These are phyloP conservation scores for Pezicula neosporulosa DNA, from an alignment of 2,329 filamentous ascomycete species.

Conservation along the genomic window DNA sequence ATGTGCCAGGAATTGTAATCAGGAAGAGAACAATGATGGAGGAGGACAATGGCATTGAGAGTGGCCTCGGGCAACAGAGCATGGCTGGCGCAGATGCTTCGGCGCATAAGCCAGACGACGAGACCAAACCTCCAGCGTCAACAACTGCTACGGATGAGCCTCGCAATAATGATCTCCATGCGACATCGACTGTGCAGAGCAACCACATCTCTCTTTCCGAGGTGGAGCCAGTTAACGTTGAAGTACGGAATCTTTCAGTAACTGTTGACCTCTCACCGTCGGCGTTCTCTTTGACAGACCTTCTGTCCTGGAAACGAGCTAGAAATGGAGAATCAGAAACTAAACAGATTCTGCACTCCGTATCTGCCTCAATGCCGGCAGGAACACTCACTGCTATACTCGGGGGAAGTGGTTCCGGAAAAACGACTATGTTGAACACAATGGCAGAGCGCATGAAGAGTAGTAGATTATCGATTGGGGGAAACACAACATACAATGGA, in stretches of 20 bases:
- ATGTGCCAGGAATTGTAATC: background rate
- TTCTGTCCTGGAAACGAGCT: slow-evolving; percentile 27
- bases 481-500: slow-evolving; percentile 60
- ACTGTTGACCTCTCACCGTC: slow-evolving; percentile 56
- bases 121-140: background rate
- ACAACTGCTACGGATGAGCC: background rate
- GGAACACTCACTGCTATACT: slow-evolving; percentile 74
- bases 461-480: slow-evolving; percentile 46
- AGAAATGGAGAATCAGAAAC: slow-evolving; percentile 29
- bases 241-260: slow-evolving; percentile 50
- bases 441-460: slow-evolving; percentile 66
- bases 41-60: background rate
- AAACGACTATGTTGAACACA: slow-evolving; percentile 69
- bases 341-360: slow-evolving; percentile 57
- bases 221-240: slow-evolving; percentile 52
- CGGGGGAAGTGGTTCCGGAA: slow-evolving; percentile 70
- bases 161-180: slow-evolving; percentile 2
- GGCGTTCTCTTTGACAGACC: slow-evolving; percentile 38
- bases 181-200: slow-evolving; percentile 16
- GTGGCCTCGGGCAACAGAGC: background rate
- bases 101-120: background rate
- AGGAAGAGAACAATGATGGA: background rate
- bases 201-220: slow-evolving; percentile 34
- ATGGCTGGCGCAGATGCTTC: background rate
- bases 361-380: slow-evolving; percentile 60